Conservation (phyloP, 2,329 filamentous ascomycete genomes). For the Alternaria triticimaculans region DNA sequence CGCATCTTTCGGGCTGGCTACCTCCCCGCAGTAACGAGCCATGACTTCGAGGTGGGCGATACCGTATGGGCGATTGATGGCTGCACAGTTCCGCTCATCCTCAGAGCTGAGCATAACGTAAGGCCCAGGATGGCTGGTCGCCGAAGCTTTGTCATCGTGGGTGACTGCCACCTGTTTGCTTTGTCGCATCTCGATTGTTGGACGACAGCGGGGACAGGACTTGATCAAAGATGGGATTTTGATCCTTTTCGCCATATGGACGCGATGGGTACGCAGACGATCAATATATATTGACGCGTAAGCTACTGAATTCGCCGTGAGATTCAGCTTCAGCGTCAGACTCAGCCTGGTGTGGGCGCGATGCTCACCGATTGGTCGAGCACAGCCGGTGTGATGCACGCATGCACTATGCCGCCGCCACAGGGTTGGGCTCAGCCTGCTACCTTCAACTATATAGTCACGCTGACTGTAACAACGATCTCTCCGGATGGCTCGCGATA, state of each 20-base stretch:
- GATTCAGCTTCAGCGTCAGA: not conserved
- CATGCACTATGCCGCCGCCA: not conserved
- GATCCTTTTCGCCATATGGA: constrained; percentile 19
- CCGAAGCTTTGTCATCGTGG: constrained; percentile 8
- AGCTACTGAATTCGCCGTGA: accelerated
- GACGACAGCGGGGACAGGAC: constrained; percentile 9
- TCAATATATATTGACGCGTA: constrained; percentile 5
- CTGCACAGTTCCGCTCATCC: constrained; percentile 11
- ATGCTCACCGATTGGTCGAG: not conserved
- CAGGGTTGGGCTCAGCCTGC: too few relatives aligned
- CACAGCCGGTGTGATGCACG: not conserved
- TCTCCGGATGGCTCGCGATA: too few relatives aligned
- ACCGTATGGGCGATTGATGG: constrained; percentile 20
- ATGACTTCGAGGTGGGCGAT: constrained; percentile 11
- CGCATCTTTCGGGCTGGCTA: constrained; percentile 13
- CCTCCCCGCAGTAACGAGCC: constrained; percentile 7
- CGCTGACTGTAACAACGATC: too few relatives aligned
- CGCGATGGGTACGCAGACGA: constrained; percentile 8
- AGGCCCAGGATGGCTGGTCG: not conserved
- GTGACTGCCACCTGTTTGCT: constrained; percentile 14
- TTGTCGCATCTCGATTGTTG: constrained; percentile 17
- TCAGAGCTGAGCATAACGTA: not conserved
- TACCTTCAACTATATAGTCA: too few relatives aligned
- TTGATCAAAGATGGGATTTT: constrained; percentile 16
- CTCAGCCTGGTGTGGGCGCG: not conserved